These are phyloP conservation scores for Pisolithus thermaeus DNA, from an alignment of 1,284 basidiomycete species.

Conservation along the genomic window DNA sequence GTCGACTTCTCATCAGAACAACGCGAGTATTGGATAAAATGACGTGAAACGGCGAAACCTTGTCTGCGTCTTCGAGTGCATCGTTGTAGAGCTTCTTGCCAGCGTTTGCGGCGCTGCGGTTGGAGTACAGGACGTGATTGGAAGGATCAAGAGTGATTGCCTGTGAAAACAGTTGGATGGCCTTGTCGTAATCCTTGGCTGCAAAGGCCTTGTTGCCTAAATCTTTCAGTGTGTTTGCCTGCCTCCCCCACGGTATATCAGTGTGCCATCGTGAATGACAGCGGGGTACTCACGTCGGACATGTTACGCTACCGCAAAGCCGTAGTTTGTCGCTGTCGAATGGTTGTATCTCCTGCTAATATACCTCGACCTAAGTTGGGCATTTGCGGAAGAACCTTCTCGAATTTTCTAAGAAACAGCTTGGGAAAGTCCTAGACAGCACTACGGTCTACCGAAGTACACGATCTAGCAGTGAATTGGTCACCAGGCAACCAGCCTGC, in stretches of 20 bases:
- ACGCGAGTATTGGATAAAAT: constrained; percentile 1
- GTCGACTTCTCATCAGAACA: constrained; percentile 2
- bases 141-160: constrained; percentile 80
- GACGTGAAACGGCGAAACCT: constrained; percentile 43
- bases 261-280: not conserved
- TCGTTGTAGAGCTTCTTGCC: constrained; percentile 76
- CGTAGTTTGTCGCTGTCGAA: too few species aligned
- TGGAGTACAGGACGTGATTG: constrained; percentile 91
- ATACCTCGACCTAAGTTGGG: not conserved
- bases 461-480: too few species aligned
- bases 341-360: too few species aligned
- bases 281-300: constrained; percentile 23
- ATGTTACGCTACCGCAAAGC: constrained; percentile 9
- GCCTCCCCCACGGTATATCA: not conserved
- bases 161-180: constrained; percentile 83
- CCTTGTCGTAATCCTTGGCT: constrained; percentile 88
- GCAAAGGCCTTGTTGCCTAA: constrained; percentile 95
- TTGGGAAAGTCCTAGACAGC: not conserved
- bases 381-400: constrained; percentile 21
- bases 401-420: constrained; percentile 21
- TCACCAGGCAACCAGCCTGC: too few species aligned
- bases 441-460: not conserved
- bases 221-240: constrained; percentile 75
- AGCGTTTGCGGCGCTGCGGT: constrained; percentile 85
- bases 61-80: constrained; percentile 87